Base-by-base conservation (phyloP, 805 yeast species). In the Saccharomycopsis capsularis region DNA sequence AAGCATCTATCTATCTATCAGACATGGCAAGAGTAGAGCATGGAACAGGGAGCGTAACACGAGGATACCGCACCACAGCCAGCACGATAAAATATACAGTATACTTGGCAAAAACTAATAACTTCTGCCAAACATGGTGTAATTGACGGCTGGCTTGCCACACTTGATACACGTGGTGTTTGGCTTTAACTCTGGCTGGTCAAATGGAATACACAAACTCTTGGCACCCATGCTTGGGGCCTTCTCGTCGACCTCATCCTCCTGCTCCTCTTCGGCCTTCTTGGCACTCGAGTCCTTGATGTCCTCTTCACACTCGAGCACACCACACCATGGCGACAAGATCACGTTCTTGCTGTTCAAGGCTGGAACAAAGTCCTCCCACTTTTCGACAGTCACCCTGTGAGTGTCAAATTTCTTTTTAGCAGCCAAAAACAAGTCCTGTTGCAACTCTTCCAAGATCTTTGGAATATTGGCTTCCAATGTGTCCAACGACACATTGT, bases 201-300 rank as follows among this genome's bases (percentile, higher is more conserved):
- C 85, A 63, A 81, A 82, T 57, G 99, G 99, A 66, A 90, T 90
- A 78, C 99, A 93, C 68, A 93, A 76, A 19, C 96, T 85, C 75
- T 93, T 93, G 57, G 99, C 99, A 64, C 99, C 99, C 99, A 93
- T 93, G 46, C 95, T 81, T 64, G 99, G 99, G 22, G 99, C 88
- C 67, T 86, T 85, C 63, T 93, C 98, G 64, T 93, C 99, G 43
- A 74, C 83, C 66, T 85, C 96, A 58, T 80, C 87, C 25, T 71
- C 81, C 57, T 85, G 95, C 55, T 84, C 91, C 57, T 88, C 85
- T 59, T 80, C 82, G 63, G 83, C 85, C 63, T 82, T 79, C 68
- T 75, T 81, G 39, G 79, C 74, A 39, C 95, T 88, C 40, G 87
- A 74, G 42, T 90, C 96, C 76, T 95, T 93, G 69, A 93, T 95